phyloP scores from a whole-genome alignment of 257 asterid genomes.

The Anisodus acutangulus region DNA sequence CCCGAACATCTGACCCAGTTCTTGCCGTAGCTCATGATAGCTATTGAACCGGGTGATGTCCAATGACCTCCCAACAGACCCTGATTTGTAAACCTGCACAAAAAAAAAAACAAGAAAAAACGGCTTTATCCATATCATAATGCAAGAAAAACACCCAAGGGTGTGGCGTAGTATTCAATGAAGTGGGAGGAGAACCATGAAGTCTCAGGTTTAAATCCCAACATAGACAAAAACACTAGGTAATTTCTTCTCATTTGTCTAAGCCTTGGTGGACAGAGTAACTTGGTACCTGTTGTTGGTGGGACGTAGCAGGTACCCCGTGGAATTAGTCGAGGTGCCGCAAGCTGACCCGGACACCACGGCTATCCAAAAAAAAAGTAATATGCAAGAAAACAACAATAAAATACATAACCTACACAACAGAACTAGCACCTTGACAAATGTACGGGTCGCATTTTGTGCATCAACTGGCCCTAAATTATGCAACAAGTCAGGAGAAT shows the following conservation, averaged over 20 bases:
- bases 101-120: background rate
- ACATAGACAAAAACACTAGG: too few species aligned
- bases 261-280: too few species aligned
- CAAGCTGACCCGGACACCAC: too few species aligned
- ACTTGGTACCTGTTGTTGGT: too few species aligned
- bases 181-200: too few species aligned
- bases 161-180: too few species aligned
- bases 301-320: too few species aligned
- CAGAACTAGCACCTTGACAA: constrained; percentile 68
- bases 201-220: too few species aligned
- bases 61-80: constrained; percentile 89
- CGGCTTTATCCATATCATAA: constrained; percentile 11
- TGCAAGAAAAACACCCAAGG: background rate
- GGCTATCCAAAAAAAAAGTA: background rate
- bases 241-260: too few species aligned
- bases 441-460: constrained; percentile 54
- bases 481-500: constrained; percentile 75
- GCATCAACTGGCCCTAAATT: constrained; percentile 65
- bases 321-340: too few species aligned
- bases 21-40: constrained; percentile 89
- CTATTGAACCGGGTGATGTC: constrained; percentile 91
- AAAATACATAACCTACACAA: background rate
- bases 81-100: constrained; percentile 77
- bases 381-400: constrained; percentile 15
- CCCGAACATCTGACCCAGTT: constrained; percentile 91